Evolutionary conservation across 2,329 filamentous ascomycete genomes (phyloP).

Genomic region (Graphiopsis chlorocephala): DNA sequence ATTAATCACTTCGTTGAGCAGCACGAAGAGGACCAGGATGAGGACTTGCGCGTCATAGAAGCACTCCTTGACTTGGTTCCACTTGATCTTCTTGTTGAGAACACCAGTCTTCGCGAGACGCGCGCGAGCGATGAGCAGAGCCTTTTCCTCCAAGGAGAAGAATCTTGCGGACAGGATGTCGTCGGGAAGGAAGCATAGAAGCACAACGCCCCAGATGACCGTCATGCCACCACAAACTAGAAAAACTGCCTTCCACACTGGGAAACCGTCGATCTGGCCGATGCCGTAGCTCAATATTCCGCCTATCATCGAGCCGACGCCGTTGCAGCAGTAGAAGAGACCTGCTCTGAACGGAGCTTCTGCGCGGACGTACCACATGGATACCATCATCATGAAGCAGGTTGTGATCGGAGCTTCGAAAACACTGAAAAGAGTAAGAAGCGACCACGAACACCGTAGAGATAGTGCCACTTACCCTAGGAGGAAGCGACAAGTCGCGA

Average conservation of each 20-base stretch:
- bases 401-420: slow-evolving; percentile 54
- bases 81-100: slow-evolving; percentile 48
- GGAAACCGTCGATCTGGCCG: slow-evolving; percentile 33
- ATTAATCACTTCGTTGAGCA: slow-evolving; percentile 55
- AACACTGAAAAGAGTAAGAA: not conserved
- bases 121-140: slow-evolving; percentile 47
- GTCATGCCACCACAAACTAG: slow-evolving; percentile 62
- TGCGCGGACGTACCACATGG: slow-evolving; percentile 55
- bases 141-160: slow-evolving; percentile 56
- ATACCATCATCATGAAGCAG: slow-evolving; percentile 29
- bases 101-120: slow-evolving; percentile 46
- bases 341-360: slow-evolving; percentile 41
- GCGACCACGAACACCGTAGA: not conserved
- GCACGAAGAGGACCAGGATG: slow-evolving; percentile 36
- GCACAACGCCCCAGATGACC: slow-evolving; percentile 61
- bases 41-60: slow-evolving; percentile 61
- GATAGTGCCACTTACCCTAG: slow-evolving; percentile 49
- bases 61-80: slow-evolving; percentile 55
- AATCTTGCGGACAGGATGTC: slow-evolving; percentile 69
- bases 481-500: slow-evolving; percentile 61
- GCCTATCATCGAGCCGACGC: slow-evolving; percentile 67
- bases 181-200: slow-evolving; percentile 63
- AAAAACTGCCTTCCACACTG: slow-evolving; percentile 57
- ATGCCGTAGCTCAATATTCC: slow-evolving; percentile 61
- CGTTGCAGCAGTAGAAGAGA: slow-evolving; percentile 72